These are phyloP conservation scores for Phylloporus arenicola DNA, from an alignment of 768 basidiomycete genomes.

Conservation along the genomic window DNA sequence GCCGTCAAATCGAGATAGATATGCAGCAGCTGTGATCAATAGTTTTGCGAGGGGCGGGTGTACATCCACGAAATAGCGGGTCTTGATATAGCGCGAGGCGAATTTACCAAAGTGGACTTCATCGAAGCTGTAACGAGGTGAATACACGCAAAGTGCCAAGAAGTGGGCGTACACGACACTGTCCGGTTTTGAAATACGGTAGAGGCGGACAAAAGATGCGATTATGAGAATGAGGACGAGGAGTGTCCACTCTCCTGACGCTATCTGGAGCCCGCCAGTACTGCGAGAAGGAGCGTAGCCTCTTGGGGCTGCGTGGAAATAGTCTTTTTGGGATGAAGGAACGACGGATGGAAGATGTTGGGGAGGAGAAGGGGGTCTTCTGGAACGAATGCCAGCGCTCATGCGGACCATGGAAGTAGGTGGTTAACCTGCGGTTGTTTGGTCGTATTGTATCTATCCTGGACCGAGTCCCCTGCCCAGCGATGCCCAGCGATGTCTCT, in stretches of 20 bases:
- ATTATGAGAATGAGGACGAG: constrained; percentile 60
- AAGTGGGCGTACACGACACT: constrained; percentile 79
- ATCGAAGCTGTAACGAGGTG: constrained; percentile 66
- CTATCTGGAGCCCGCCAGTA: constrained; percentile 60
- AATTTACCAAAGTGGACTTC: constrained; percentile 99
- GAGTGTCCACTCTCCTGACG: constrained; percentile 72
- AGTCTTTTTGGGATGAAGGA: constrained; percentile 37
- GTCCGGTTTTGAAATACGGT: constrained; percentile 75
- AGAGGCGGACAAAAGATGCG: constrained; percentile 78
- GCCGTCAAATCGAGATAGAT: constrained; percentile 83
- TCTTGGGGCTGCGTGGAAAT: constrained; percentile 70
- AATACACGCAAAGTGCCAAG: not conserved
- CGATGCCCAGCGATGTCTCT: constrained; percentile 15
- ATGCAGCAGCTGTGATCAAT: constrained; percentile 87
- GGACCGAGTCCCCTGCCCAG: too few species aligned
- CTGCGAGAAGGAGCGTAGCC: constrained; percentile 51
- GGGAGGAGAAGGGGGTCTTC: constrained; percentile 67
- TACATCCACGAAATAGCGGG: constrained; percentile 88
- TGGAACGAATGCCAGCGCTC: constrained; percentile 52
- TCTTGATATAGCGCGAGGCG: constrained; percentile 89
- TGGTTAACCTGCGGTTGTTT: constrained; percentile 16
- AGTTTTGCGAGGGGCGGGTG: constrained; percentile 97
- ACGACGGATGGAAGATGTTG: constrained; percentile 37
- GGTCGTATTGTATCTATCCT: too few species aligned
- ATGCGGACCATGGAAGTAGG: too few species aligned